Conservation (phyloP, 306 rosid species). For the Alnus rubra region DNA sequence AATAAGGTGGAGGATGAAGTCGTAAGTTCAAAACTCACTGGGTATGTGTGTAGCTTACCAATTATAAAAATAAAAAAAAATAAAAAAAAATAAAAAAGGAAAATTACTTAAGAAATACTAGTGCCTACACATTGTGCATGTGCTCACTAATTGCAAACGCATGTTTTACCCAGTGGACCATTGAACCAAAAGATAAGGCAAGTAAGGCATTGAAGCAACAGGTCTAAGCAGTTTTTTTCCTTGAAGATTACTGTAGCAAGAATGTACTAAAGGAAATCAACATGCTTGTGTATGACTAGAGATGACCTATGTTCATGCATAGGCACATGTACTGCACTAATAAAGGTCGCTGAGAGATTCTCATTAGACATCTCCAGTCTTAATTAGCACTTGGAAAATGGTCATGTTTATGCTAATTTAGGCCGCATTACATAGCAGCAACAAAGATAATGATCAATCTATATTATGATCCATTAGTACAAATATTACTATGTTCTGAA, state of each 20-base stretch:
- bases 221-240: not conserved
- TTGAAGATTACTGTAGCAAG: not conserved
- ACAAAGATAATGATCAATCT: not conserved
- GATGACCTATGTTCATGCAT: not conserved
- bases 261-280: not conserved
- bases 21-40: too few species aligned
- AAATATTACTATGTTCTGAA: not conserved
- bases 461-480: not conserved
- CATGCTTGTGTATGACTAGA: not conserved
- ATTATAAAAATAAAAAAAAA: too few species aligned
- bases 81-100: too few species aligned
- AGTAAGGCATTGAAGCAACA: not conserved
- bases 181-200: not conserved
- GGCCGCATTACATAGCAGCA: conserved; percentile 15
- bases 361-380: not conserved
- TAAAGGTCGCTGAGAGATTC: not conserved
- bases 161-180: not conserved
- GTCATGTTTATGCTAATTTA: conserved; percentile 2
- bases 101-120: not conserved
- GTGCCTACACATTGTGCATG: not conserved
- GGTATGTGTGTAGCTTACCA: too few species aligned
- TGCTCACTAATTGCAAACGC: not conserved
- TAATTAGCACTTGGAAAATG: not conserved
- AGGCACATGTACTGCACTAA: not conserved
- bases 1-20: not conserved